Evolutionary conservation across 441 rosid species (phyloP), one percentile per base, ranked within the genome.

Genomic region (Populus hybrid): DNA sequence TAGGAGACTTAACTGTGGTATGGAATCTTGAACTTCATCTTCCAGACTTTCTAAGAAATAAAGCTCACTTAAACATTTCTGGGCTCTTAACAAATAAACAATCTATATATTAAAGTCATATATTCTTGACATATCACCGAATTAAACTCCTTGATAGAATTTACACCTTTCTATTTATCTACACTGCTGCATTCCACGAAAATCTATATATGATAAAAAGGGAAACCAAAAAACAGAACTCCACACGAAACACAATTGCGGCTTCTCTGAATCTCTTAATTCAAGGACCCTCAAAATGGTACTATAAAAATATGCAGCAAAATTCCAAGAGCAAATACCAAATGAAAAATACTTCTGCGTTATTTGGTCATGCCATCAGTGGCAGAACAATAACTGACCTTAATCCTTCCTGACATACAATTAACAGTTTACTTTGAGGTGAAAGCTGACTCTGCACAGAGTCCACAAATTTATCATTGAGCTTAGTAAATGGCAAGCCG

Each of bases 401-500:
- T 80, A 95, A 85, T 21, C 99, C 99, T 85, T 92, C 99, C 82
- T 95, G 99, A 77, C 98, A 95, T 72, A 93, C 99, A 74, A 93
- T 76, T 70, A 93, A 84, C 66, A 95, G 75, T 86, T 92, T 91
- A 73, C 91, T 91, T 38, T 93, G 88, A 10, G 91, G 86, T 21
- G 93, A 82, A 83, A 95, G 90, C 84, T 89, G 86, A 66, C 71
- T 85, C 84, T 79, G 85, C 32, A 92, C 86, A 1, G 92, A 78
- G 38, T 85, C 86, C 72, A 91, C 83, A 72, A 95, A 95, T 18
- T 91, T 88, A 53, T 97, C 94, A 79, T 95, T 93, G 6, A 64
- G 82, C 85, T 95, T 93, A 0, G 98, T 95, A 77, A 93, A 93
- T 30, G 92, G 88, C 84, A 93, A 76, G 70, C 99, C 98, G 69